Percentiles rank a stretch among this genome's conserved stretches.
Conservation (phyloP, 1,139 yeast genomes). For the Suhomyces terraborum region DNA sequence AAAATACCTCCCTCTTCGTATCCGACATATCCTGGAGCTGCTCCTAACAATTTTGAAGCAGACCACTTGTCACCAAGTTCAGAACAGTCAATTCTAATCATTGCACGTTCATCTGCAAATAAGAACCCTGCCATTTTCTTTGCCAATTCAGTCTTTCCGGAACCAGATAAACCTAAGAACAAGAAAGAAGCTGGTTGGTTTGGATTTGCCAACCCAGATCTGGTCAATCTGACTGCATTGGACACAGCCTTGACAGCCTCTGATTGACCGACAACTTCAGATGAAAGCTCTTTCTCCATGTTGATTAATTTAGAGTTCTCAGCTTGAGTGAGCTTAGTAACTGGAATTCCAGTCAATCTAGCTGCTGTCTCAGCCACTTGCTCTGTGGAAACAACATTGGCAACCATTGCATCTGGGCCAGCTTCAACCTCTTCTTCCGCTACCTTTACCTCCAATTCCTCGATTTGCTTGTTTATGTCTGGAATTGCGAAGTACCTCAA, state of each 20-base stretch:
- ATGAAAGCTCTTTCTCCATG: slow-evolving; percentile 85
- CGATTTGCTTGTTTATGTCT: slow-evolving; percentile 76
- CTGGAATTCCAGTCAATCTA: slow-evolving; percentile 97
- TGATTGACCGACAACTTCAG: slow-evolving; percentile 90
- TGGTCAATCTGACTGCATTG: slow-evolving; percentile 86
- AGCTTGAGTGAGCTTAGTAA: slow-evolving; percentile 91
- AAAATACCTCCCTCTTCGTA: slow-evolving; percentile 97
- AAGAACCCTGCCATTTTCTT: slow-evolving; percentile 94
- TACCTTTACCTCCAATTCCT: slow-evolving; percentile 69
- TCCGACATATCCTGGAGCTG: slow-evolving; percentile 98
- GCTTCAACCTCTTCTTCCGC: slow-evolving; percentile 66
- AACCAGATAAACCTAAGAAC: slow-evolving; percentile 94
- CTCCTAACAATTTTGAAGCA: slow-evolving; percentile 90
- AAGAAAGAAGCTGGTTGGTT: slow-evolving; percentile 94
- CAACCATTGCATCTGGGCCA: slow-evolving; percentile 65
- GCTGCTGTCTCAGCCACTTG: slow-evolving; percentile 98
- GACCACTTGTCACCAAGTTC: slow-evolving; percentile 95
- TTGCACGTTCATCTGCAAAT: slow-evolving; percentile 93
- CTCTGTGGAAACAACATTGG: slow-evolving; percentile 89
- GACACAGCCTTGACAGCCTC: slow-evolving; percentile 97
- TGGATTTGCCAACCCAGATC: slow-evolving; percentile 97
- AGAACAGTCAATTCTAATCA: slow-evolving; percentile 96
- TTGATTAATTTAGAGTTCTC: slow-evolving; percentile 90
- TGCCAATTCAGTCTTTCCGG: slow-evolving; percentile 98
- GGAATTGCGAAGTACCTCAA: slow-evolving; percentile 96